phyloP scores from a whole-genome alignment of 148 eudicot species.

The Chenopodium formosanum region DNA sequence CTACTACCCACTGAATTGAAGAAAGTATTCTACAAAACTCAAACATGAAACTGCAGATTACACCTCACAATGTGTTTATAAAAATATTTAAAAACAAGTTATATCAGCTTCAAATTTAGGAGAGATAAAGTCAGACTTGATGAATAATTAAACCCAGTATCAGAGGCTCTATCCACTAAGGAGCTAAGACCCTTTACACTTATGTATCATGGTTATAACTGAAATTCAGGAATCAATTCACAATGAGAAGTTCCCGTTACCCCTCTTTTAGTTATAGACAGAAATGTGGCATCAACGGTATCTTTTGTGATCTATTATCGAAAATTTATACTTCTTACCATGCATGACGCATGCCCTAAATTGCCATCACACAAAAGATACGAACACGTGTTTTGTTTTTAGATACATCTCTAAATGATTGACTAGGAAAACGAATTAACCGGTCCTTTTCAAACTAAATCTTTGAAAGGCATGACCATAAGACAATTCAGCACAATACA shows the following conservation, averaged over 20 bases:
- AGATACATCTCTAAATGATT: neutral
- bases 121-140: neutral
- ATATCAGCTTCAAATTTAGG: neutral
- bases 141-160: neutral
- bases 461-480: neutral
- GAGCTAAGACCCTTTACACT: neutral
- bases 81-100: neutral
- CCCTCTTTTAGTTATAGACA: neutral
- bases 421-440: neutral
- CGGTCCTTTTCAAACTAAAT: neutral
- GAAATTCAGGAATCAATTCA: neutral
- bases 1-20: neutral
- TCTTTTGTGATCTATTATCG: neutral
- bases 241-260: neutral
- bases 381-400: too few species aligned
- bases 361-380: neutral
- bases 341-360: neutral
- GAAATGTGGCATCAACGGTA: neutral
- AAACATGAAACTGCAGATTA: neutral
- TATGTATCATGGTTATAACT: neutral
- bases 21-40: too few species aligned
- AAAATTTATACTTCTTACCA: neutral
- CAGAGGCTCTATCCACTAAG: too few species aligned
- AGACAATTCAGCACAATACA: neutral
- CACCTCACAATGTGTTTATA: neutral